phyloP scores from a whole-genome alignment of 495 filamentous ascomycete genomes.

The Hapsidospora chrysogenum region DNA sequence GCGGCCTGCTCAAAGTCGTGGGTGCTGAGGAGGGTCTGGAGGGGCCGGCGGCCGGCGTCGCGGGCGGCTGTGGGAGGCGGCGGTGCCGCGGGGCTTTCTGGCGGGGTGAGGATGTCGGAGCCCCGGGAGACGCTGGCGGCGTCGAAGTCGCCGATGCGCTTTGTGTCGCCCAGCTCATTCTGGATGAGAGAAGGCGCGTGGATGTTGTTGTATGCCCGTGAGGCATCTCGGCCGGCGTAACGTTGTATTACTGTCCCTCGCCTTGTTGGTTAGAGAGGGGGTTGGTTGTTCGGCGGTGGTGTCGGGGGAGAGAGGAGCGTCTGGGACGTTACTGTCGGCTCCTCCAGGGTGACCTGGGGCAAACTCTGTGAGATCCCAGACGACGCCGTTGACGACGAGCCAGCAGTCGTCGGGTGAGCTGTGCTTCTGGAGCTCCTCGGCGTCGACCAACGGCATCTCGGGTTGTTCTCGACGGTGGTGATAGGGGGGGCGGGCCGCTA shows the following conservation, averaged over 20 bases:
- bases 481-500: no score
- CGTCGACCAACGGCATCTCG: no score
- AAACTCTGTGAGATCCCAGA: slow-evolving; percentile 55
- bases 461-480: no score
- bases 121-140: slow-evolving; percentile 3
- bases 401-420: slow-evolving; percentile 43
- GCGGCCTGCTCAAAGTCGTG: slow-evolving; percentile 54
- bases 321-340: slow-evolving; percentile 12
- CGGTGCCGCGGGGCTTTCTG: background rate
- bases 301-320: background rate
- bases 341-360: slow-evolving; percentile 43
- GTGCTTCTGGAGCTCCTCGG: slow-evolving; percentile 36
- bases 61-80: slow-evolving; percentile 6
- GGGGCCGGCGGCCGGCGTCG: slow-evolving; percentile 34
- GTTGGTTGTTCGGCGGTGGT: background rate
- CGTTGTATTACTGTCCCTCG: slow-evolving; percentile 40
- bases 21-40: slow-evolving; percentile 44
- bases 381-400: slow-evolving; percentile 52
- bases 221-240: slow-evolving; percentile 52
- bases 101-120: slow-evolving; percentile 2
- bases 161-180: slow-evolving; percentile 29
- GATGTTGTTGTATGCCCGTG: slow-evolving; percentile 43
- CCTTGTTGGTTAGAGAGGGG: no score
- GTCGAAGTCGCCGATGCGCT: slow-evolving; percentile 38
- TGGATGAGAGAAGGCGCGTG: slow-evolving; percentile 41